Evolutionary conservation across 257 asterid species (phyloP).

Genomic region (Jasminum sambac): DNA sequence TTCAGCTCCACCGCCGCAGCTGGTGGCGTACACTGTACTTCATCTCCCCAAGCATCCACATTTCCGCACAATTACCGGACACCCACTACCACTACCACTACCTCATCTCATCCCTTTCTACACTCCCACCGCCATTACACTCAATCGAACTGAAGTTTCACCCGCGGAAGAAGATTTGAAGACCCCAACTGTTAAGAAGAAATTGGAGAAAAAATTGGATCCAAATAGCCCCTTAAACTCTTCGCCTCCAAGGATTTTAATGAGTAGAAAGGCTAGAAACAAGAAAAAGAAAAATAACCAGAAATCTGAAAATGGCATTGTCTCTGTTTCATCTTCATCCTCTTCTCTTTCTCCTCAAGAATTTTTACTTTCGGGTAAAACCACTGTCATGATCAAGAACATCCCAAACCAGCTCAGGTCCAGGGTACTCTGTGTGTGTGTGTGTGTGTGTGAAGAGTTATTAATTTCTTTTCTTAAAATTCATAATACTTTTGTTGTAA

Average conservation of each 20-base stretch:
- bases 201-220: neutral
- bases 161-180: neutral
- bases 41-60: neutral
- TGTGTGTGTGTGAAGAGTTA: too few species aligned
- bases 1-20: conserved; percentile 8
- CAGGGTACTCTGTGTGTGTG: neutral
- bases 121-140: neutral
- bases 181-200: neutral
- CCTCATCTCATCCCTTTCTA: neutral
- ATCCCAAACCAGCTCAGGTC: conserved; percentile 42
- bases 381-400: conserved; percentile 38
- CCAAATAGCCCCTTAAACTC: neutral
- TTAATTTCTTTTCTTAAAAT: too few species aligned
- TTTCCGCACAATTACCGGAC: neutral
- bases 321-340: neutral
- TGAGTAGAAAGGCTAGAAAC: neutral
- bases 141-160: too few species aligned
- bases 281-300: neutral
- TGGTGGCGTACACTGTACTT: neutral
- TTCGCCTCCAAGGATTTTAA: conserved; percentile 24
- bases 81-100: neutral
- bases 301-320: neutral
- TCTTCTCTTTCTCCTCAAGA: neutral
- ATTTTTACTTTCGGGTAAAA: neutral
- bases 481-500: neutral